Conservation (phyloP, 2,329 filamentous ascomycete genomes). For the Microcyclosporella mali region DNA sequence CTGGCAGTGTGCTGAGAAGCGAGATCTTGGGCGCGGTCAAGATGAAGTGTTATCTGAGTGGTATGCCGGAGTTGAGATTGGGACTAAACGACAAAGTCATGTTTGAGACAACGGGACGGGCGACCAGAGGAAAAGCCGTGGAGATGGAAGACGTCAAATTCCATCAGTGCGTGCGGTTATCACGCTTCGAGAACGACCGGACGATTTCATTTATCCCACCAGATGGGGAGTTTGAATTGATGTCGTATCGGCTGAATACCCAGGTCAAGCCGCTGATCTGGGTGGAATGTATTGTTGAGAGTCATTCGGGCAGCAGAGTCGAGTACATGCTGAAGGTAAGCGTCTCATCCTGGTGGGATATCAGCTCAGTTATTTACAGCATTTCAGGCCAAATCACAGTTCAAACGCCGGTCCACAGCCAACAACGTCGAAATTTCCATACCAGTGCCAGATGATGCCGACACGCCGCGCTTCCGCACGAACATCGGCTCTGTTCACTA, state of each 20-base stretch:
- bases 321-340: constrained; percentile 93
- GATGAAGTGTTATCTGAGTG: constrained; percentile 99
- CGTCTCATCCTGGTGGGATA: neutral
- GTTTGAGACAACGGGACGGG: constrained; percentile 95
- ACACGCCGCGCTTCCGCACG: constrained; percentile 90
- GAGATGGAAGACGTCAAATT: constrained; percentile 99
- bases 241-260: constrained; percentile 98
- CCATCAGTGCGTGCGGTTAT: constrained; percentile 93
- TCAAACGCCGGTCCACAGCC: constrained; percentile 93
- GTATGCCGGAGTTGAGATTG: constrained; percentile 92
- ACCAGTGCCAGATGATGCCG: constrained; percentile 93
- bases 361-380: neutral
- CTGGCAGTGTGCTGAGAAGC: constrained; percentile 88
- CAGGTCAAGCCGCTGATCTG: constrained; percentile 98
- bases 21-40: constrained; percentile 97
- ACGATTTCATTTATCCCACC: constrained; percentile 99
- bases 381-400: constrained; percentile 74
- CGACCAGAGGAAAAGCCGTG: constrained; percentile 90
- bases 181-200: constrained; percentile 94
- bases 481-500: constrained; percentile 98
- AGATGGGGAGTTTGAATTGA: constrained; percentile 98
- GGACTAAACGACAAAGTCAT: constrained; percentile 99
- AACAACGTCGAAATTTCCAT: constrained; percentile 99
- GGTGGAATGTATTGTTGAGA: constrained; percentile 97
- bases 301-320: constrained; percentile 87